A percentile compares a stretch with the other conserved stretches of the same genome.
These are phyloP conservation scores for Phascolomyces articulosus DNA, from an alignment of 371 early-diverging fungal species.

Conservation along the genomic window DNA sequence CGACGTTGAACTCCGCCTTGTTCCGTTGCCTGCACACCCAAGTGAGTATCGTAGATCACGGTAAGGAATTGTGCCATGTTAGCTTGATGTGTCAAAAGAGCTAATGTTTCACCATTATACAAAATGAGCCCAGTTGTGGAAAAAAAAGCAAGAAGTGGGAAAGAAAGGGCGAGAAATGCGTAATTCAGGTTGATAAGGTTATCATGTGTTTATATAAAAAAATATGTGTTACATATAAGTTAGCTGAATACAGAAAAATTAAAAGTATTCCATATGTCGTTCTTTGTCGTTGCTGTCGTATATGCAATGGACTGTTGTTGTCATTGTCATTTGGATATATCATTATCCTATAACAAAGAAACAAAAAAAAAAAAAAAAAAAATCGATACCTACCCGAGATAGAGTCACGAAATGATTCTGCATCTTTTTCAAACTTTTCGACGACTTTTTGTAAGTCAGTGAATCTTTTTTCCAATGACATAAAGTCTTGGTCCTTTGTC, in stretches of 20 bases:
- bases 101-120: slow-evolving; percentile 21
- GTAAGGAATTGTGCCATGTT: slow-evolving; percentile 66
- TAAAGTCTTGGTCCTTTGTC: slow-evolving; percentile 74
- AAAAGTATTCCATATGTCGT: background rate
- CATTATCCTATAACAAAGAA: background rate
- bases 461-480: slow-evolving; percentile 63
- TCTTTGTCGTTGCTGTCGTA: background rate
- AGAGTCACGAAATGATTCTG: slow-evolving; percentile 77
- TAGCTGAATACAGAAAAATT: background rate
- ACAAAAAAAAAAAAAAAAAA: background rate
- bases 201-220: background rate
- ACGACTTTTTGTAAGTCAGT: slow-evolving; percentile 60
- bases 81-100: slow-evolving; percentile 71
- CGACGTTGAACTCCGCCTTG: slow-evolving; percentile 48
- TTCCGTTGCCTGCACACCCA: slow-evolving; percentile 28
- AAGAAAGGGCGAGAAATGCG: too few relatives aligned
- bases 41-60: slow-evolving; percentile 57
- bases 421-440: slow-evolving; percentile 63
- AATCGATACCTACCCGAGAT: slow-evolving; percentile 49
- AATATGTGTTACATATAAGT: background rate
- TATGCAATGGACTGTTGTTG: too few relatives aligned
- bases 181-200: too few relatives aligned
- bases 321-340: background rate
- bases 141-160: too few relatives aligned
- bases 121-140: too few relatives aligned